Percentiles rank a stretch among this genome's conserved stretches.
These are phyloP conservation scores for Quercus dentata DNA, from an alignment of 306 rosid species.

Conservation along the genomic window DNA sequence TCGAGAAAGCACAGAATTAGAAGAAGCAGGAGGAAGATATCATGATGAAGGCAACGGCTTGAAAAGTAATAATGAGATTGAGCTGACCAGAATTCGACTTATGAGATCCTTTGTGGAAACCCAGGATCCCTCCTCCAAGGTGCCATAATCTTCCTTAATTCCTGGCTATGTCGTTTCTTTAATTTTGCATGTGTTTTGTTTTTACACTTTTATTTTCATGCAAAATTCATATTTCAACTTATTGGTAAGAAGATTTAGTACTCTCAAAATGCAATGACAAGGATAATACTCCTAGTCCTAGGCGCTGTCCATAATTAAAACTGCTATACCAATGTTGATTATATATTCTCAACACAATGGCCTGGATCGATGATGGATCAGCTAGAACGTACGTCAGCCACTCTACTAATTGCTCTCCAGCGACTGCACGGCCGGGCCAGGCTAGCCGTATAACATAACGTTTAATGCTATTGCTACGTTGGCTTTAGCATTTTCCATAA, in stretches of 20 bases:
- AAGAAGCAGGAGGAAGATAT: no score
- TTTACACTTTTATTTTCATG: background rate
- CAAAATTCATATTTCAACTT: background rate
- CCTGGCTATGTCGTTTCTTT: background rate
- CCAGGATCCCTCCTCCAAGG: conserved; percentile 30
- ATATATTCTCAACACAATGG: no score
- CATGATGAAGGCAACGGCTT: background rate
- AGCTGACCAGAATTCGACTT: conserved; percentile 6
- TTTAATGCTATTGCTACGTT: no score
- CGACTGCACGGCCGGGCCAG: no score
- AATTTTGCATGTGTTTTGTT: background rate
- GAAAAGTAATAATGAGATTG: background rate
- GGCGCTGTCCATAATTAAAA: no score
- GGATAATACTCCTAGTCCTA: no score
- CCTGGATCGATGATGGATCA: no score
- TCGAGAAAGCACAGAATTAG: background rate
- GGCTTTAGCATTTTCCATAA: no score
- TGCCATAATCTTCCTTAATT: background rate
- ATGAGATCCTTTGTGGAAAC: conserved; percentile 23
- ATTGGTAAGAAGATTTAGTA: background rate
- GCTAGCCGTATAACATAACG: no score
- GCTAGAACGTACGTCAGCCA: no score
- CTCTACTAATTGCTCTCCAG: no score
- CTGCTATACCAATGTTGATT: background rate
- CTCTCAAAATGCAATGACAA: no score